A percentile compares a stretch with the other conserved stretches of the same genome.
Evolutionary conservation across 257 asterid genomes (phyloP).

Genomic region (Solanum boliviense): DNA sequence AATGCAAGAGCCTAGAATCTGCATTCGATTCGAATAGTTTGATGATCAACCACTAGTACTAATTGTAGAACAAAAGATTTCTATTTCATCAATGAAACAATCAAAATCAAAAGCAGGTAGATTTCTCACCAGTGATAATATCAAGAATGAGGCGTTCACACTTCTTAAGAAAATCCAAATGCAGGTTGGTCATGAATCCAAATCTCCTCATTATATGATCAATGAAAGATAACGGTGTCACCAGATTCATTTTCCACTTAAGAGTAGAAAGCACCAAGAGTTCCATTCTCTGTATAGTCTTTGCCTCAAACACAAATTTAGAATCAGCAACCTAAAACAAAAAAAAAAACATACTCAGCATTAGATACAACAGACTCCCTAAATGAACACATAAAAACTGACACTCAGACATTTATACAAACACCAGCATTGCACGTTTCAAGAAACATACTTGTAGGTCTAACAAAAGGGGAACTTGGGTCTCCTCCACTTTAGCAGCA

Average conservation of each 20-base stretch:
- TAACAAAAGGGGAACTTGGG: slow-evolving; percentile 70
- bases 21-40: not conserved
- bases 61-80: not conserved
- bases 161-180: slow-evolving; percentile 48
- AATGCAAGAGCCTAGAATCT: slow-evolving; percentile 57
- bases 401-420: slow-evolving; percentile 20
- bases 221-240: slow-evolving; percentile 70
- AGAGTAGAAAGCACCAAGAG: slow-evolving; percentile 64
- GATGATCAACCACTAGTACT: not conserved
- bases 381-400: not conserved
- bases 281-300: slow-evolving; percentile 89
- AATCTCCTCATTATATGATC: slow-evolving; percentile 83
- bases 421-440: slow-evolving; percentile 14
- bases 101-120: not conserved
- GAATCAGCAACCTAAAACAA: slow-evolving; percentile 52
- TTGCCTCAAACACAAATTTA: slow-evolving; percentile 65
- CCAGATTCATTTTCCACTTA: slow-evolving; percentile 79
- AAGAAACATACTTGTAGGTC: slow-evolving; percentile 69
- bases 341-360: slow-evolving; percentile 6
- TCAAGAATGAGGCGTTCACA: slow-evolving; percentile 57
- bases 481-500: slow-evolving; percentile 97
- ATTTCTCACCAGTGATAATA: slow-evolving; percentile 48
- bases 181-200: slow-evolving; percentile 33
- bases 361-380: not conserved
- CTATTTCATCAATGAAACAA: not conserved